phyloP scores from a whole-genome alignment of 176 grass and related monocot genomes.

The Cenchrus purpureus region DNA sequence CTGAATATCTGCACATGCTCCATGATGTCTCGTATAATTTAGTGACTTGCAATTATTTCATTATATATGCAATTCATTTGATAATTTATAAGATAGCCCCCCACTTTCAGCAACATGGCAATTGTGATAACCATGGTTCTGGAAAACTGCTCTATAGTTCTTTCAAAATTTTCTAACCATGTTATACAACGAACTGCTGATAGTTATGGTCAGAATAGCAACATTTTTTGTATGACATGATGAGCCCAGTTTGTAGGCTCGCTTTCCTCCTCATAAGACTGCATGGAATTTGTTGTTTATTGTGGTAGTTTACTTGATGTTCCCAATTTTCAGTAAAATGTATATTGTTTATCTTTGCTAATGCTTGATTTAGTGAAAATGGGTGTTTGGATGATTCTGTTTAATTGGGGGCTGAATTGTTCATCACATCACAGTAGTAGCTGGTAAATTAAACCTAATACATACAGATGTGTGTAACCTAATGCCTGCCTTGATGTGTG shows the following conservation, averaged over 20 bases:
- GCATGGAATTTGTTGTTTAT: not conserved
- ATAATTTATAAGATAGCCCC: not conserved
- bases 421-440: too few species aligned
- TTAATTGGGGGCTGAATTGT: too few species aligned
- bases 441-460: too few species aligned
- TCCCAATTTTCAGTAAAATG: too few species aligned
- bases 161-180: not conserved
- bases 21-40: not conserved
- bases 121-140: not conserved
- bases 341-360: too few species aligned
- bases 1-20: not conserved
- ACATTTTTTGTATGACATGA: not conserved
- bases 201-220: not conserved
- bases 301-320: too few species aligned
- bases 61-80: not conserved
- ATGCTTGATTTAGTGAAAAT: too few species aligned
- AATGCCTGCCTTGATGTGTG: too few species aligned
- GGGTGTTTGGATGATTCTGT: too few species aligned
- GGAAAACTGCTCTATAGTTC: not conserved
- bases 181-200: not conserved
- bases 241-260: not conserved
- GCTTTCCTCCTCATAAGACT: not conserved
- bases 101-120: not conserved
- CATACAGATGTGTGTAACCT: too few species aligned
- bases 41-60: not conserved